Evolutionary conservation across 1,284 basidiomycete genomes (phyloP), one percentile per base, ranked within the genome.

Genomic region (Leccinum proliferum): DNA sequence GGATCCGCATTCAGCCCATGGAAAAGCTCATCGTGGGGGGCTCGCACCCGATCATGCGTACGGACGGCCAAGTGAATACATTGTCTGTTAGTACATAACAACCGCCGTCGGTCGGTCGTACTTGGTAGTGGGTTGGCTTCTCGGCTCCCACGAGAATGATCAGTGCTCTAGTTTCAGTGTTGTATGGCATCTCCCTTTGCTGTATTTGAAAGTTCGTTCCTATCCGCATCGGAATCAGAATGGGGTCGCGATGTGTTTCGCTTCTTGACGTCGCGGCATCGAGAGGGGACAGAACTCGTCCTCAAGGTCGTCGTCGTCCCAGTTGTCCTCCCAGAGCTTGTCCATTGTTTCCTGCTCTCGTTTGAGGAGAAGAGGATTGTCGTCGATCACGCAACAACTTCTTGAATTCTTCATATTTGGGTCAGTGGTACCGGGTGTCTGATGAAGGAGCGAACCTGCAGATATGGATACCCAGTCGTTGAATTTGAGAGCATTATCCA

Each of bases 401-500:
- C 18, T 21, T 21, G 76, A 96, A 98, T 79, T 99, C 97, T 96
- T 29, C 29, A 76, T 58, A 61, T 56, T 60, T 55, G 59, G 55
- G 63, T 64, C 60, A 64, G 37, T 57, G 63, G 63, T 11, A 57
- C 29, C 12, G 37, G 52, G 29, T 59, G 21, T 14, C n/a, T 37
- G 10, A 4, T 8, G 37, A 62, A 9, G 35, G 48, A 32, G 37
- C 72, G 60, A 74, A 94, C 94, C 94, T 68, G 86, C 89, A 55
- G 90, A 92, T 70, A 96, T 97, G 41, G 88, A 89, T 25, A 90
- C 89, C 97, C 97, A 99, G 78, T 99, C 95, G 69, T 93, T 94
- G 70, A 96, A 96, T 81, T 95, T 96, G 69, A 94, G 82, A 32
- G 91, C 95, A 75, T 99, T 99, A 62, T 97, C 93, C 78, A 99